Evolutionary conservation across 164 flowering plant genomes (phyloP), one percentile per base, ranked within the genome.

Genomic region (Nelumbo lutea): DNA sequence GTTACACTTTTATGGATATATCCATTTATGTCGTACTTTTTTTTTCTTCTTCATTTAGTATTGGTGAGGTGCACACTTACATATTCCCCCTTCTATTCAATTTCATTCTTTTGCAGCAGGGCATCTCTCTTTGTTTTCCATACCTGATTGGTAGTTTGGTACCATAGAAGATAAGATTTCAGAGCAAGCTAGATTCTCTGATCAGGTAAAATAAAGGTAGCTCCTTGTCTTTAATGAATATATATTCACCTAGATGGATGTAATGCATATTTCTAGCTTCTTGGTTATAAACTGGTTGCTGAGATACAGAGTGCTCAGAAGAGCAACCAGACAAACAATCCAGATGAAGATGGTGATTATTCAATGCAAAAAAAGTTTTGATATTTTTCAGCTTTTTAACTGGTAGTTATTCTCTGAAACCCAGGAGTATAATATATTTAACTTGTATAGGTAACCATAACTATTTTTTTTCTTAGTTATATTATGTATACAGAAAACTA

Each of bases 91-190:
- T 43, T 43, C 41, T 56, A 3, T 55, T 51, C 56, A 15, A n/a
- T 8, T 41, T 60, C 64, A 38, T 44, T 41, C 13, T 73, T 52
- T 77, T 76, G 56, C 42, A 55, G 64, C 63, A 93, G 99, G 99
- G 99, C 15, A 96, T 93, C 62, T 93, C 97, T 41, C 90, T 96
- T 4, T 80, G 99, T 43, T 96, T 96, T 81, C 99, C 97, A 41
- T 90, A 97, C 14, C 77, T 90, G 42, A 56, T 93, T 58, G 87
- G 93, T 70, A 80, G 42, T 56, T 93, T 58, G 87, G 93, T 70
- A 80, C 86, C 42, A 82, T 96, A 62, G 95, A 88, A 70, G 98
- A 96, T 65, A 96, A 96, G 77, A 73, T 62, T 64, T 98, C 99
- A 14, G 99, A 96, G 87, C 80, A 87, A 75, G 96, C 97, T 51